Percentiles rank a stretch among this genome's conserved stretches.
phyloP scores from a whole-genome alignment of 352 stramenopile genomes.

The Phytophthora syringae region DNA sequence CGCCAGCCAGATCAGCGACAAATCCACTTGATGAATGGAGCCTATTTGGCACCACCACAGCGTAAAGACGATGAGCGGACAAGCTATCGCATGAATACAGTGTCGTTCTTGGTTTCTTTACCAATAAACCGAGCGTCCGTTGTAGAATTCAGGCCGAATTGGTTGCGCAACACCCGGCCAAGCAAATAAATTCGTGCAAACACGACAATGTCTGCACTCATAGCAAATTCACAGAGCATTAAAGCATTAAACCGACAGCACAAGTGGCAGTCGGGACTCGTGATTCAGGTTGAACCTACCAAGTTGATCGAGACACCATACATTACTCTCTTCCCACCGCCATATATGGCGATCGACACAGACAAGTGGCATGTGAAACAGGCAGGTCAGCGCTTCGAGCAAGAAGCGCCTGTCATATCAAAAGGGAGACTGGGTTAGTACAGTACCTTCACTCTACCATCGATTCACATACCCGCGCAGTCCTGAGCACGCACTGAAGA shows the following conservation, averaged over 20 bases:
- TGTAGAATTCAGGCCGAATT: constrained; percentile 45
- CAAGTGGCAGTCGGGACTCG: neutral
- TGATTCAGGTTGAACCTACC: constrained; percentile 25
- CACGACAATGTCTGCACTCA: constrained; percentile 47
- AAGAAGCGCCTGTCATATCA: constrained; percentile 44
- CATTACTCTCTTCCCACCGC: constrained; percentile 30
- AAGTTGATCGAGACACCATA: constrained; percentile 57
- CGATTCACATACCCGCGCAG: constrained; percentile 36
- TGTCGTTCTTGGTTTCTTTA: constrained; percentile 2
- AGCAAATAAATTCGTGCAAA: constrained; percentile 64
- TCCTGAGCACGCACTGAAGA: constrained; percentile 46
- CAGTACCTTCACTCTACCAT: neutral
- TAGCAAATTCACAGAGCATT: neutral
- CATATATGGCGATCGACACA: constrained; percentile 37
- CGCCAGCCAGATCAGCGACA: constrained; percentile 68
- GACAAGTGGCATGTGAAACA: constrained; percentile 48
- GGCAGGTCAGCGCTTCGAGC: constrained; percentile 47
- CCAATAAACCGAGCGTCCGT: constrained; percentile 49
- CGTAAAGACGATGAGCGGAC: neutral
- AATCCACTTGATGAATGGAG: constrained; percentile 60
- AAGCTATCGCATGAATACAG: neutral
- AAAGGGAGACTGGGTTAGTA: neutral
- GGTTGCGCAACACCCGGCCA: constrained; percentile 57
- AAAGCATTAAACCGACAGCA: neutral
- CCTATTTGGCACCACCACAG: constrained; percentile 17